phyloP scores from a whole-genome alignment of 2,329 filamentous ascomycete species.

The Calcarisporium arbuscula region DNA sequence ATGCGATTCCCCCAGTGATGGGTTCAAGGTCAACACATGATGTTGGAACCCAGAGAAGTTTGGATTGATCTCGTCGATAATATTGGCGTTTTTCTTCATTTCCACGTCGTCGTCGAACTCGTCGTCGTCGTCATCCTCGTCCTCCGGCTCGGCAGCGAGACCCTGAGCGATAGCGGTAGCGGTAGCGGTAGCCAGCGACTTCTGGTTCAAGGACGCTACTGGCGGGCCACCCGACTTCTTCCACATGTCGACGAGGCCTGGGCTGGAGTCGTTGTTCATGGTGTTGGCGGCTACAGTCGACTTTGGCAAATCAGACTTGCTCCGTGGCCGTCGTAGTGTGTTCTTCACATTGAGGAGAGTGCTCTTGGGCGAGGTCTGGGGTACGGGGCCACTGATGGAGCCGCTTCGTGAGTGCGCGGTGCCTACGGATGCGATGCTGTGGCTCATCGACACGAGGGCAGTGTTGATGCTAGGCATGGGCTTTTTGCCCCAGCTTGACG shows the following conservation, averaged over 20 bases:
- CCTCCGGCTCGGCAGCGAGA: slow-evolving; percentile 34
- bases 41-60: slow-evolving; percentile 70
- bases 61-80: slow-evolving; percentile 63
- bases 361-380: slow-evolving; percentile 48
- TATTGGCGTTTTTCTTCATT: slow-evolving; percentile 55
- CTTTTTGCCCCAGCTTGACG: slow-evolving; percentile 47
- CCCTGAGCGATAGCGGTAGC: too few relatives aligned
- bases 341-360: slow-evolving; percentile 42
- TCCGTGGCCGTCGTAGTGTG: slow-evolving; percentile 46
- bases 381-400: slow-evolving; percentile 48
- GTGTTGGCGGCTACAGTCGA: slow-evolving; percentile 17
- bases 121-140: slow-evolving; percentile 56
- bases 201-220: slow-evolving; percentile 39
- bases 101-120: slow-evolving; percentile 51
- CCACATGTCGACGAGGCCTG: slow-evolving; percentile 44
- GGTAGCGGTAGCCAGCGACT: slow-evolving; percentile 7
- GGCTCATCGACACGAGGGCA: slow-evolving; percentile 49
- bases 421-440: slow-evolving; percentile 48
- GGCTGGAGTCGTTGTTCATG: slow-evolving; percentile 27
- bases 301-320: slow-evolving; percentile 47
- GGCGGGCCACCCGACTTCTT: slow-evolving; percentile 49
- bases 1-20: slow-evolving; percentile 51
- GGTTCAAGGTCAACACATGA: slow-evolving; percentile 69
- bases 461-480: slow-evolving; percentile 52
- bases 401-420: slow-evolving; percentile 51